These are phyloP conservation scores for Colletotrichum sp. DNA, from an alignment of 2,329 filamentous ascomycete genomes.

Conservation along the genomic window DNA sequence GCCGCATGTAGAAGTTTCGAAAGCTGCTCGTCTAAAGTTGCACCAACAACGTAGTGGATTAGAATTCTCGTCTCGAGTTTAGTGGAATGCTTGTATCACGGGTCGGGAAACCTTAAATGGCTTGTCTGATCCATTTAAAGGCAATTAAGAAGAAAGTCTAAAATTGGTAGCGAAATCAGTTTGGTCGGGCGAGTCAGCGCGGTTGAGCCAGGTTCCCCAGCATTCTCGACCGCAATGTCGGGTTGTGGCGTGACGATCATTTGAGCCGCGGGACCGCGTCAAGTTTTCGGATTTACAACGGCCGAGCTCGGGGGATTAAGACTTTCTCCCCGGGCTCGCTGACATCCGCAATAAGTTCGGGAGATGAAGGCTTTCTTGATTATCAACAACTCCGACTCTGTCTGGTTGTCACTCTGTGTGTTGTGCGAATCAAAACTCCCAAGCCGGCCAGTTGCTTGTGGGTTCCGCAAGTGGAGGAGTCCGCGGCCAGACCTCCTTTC, in stretches of 20 bases:
- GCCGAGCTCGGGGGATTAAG: background rate
- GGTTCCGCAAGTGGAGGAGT: background rate
- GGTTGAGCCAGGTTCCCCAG: background rate
- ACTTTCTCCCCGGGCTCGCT: background rate
- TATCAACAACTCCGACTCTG: background rate
- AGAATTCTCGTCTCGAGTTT: background rate
- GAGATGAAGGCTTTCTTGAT: background rate
- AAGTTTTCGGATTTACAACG: rapidly evolving
- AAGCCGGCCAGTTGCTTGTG: background rate
- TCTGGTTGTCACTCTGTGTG: background rate
- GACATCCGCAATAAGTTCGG: background rate
- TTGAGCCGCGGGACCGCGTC: background rate
- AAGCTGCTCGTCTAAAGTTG: background rate
- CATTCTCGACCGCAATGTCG: background rate
- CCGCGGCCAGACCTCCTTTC: background rate
- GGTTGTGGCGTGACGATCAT: background rate
- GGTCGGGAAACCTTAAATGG: background rate
- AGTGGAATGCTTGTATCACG: background rate
- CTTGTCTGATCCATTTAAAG: background rate
- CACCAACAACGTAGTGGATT: background rate
- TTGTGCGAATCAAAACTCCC: background rate
- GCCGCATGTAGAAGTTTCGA: background rate
- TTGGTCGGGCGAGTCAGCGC: background rate
- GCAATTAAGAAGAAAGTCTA: background rate
- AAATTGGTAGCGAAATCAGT: background rate